Conservation (phyloP, 2,329 filamentous ascomycete genomes). For the Fusarium scirpi region DNA sequence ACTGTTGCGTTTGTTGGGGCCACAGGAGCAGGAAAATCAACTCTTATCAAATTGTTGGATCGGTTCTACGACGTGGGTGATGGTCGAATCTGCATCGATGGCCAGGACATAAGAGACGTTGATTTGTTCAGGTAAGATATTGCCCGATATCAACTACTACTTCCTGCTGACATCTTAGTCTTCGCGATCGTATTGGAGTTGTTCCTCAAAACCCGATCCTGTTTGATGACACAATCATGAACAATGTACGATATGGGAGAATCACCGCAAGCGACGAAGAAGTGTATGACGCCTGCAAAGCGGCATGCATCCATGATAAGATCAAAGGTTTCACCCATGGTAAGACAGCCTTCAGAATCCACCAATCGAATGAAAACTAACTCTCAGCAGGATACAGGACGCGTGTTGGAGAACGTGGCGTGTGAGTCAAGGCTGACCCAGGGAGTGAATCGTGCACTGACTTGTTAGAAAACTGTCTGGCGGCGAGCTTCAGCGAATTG, state of each 20-base stretch:
- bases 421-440: slow-evolving; percentile 50
- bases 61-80: slow-evolving; percentile 69
- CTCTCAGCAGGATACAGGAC: slow-evolving; percentile 59
- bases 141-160: background rate
- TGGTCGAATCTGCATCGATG: slow-evolving; percentile 67
- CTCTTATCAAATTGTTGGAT: slow-evolving; percentile 68
- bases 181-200: slow-evolving; percentile 66
- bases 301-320: slow-evolving; percentile 69
- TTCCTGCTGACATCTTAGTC: slow-evolving; percentile 51
- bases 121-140: slow-evolving; percentile 59
- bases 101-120: slow-evolving; percentile 67
- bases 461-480: slow-evolving; percentile 69
- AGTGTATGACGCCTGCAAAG: slow-evolving; percentile 65
- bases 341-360: slow-evolving; percentile 36
- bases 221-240: slow-evolving; percentile 70
- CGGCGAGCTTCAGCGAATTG: slow-evolving; percentile 74
- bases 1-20: slow-evolving; percentile 71
- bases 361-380: slow-evolving; percentile 21
- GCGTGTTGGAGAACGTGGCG: slow-evolving; percentile 63
- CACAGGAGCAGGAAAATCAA: slow-evolving; percentile 71
- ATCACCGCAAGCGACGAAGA: slow-evolving; percentile 67
- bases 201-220: slow-evolving; percentile 68
- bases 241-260: slow-evolving; percentile 69
- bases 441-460: slow-evolving; percentile 32
- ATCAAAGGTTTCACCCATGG: slow-evolving; percentile 66